Conservation (phyloP, 192 early-diverging fungal genomes). For the Coemansia sp. region DNA sequence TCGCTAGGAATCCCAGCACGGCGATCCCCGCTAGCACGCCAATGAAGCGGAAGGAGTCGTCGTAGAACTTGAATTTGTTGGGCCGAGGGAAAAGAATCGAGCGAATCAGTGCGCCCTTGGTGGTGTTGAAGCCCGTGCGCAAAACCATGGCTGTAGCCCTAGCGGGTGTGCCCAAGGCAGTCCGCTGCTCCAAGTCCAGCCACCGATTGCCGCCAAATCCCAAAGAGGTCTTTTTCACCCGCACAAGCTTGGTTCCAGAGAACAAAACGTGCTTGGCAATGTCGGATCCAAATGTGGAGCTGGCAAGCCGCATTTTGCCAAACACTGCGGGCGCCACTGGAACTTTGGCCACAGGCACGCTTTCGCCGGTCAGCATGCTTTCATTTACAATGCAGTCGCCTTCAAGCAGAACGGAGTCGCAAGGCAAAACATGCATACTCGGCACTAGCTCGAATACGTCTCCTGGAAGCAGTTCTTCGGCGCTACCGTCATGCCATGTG, state of each 20-base stretch:
- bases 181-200: slow-evolving; percentile 42
- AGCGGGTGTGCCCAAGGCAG: slow-evolving; percentile 45
- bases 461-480: slow-evolving; percentile 91
- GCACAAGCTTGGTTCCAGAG: slow-evolving; percentile 88
- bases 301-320: slow-evolving; percentile 49
- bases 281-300: slow-evolving; percentile 57
- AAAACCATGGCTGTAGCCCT: slow-evolving; percentile 83
- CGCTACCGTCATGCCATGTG: slow-evolving; percentile 48
- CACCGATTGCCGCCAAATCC: slow-evolving; percentile 46
- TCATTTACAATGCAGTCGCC: slow-evolving; percentile 99
- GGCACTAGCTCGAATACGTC: slow-evolving; percentile 86
- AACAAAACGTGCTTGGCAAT: slow-evolving; percentile 87
- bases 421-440: slow-evolving; percentile 70
- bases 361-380: slow-evolving; percentile 97
- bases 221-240: slow-evolving; percentile 58
- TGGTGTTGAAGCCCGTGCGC: slow-evolving; percentile 92
- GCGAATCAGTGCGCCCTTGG: slow-evolving; percentile 91
- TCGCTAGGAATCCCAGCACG: slow-evolving; percentile 78
- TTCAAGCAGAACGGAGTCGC: slow-evolving; percentile 87
- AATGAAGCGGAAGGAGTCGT: slow-evolving; percentile 96
- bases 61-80: slow-evolving; percentile 93
- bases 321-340: slow-evolving; percentile 75
- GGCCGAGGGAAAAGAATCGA: slow-evolving; percentile 97
- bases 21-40: slow-evolving; percentile 86
- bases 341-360: slow-evolving; percentile 87